A percentile compares a stretch with the other conserved stretches of the same genome.
These are phyloP conservation scores for Pseudopediastrum boryanum DNA, from an alignment of 139 green algal genomes.

Conservation along the genomic window DNA sequence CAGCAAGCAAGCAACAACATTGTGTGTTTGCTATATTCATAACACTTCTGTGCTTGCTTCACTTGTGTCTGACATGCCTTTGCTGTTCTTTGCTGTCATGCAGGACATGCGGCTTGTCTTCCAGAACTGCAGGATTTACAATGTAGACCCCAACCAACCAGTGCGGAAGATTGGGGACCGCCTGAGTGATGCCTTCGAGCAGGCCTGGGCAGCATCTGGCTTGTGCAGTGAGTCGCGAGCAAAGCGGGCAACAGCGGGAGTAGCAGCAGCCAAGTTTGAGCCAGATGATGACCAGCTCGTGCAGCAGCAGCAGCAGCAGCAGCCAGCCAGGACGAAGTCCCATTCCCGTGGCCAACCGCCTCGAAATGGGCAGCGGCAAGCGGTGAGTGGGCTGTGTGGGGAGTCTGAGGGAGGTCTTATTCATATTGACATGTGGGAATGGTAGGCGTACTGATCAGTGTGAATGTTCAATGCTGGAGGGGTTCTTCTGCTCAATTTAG, in stretches of 20 bases:
- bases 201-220: constrained; percentile 15
- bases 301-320: constrained; percentile 5
- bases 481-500: no score
- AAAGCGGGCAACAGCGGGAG: constrained; percentile 27
- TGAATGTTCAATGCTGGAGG: background rate
- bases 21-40: no score
- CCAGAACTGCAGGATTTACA: constrained; percentile 29
- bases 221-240: constrained; percentile 25
- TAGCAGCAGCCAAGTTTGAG: constrained; percentile 37
- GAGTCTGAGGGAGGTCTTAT: background rate
- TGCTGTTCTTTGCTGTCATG: no score
- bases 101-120: constrained; percentile 40
- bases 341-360: background rate
- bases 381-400: background rate
- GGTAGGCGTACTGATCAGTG: background rate
- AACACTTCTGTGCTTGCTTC: no score
- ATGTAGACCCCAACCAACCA: constrained; percentile 12
- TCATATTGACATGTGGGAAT: background rate
- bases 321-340: background rate
- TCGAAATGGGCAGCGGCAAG: no score
- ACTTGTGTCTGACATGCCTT: no score
- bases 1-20: no score
- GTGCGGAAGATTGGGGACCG: constrained; percentile 5
- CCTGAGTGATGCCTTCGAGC: constrained; percentile 31
- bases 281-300: constrained; percentile 9